Evolutionary conservation across 2,329 filamentous ascomycete species (phyloP).

Genomic region (Tolypocladium capitatum): DNA sequence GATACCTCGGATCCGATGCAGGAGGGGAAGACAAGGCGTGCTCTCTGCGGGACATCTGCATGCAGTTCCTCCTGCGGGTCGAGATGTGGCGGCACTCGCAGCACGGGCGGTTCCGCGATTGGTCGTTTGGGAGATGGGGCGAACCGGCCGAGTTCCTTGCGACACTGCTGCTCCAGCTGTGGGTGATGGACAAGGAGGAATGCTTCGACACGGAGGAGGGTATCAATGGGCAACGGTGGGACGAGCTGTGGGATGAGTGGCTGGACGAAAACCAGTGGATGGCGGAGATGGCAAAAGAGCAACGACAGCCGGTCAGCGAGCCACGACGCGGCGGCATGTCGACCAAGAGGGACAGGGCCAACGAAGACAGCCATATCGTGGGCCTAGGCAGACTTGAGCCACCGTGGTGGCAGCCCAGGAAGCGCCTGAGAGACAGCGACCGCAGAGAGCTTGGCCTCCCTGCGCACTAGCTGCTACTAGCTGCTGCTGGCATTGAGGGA

Average conservation of each 20-base stretch:
- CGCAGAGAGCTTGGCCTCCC: background rate
- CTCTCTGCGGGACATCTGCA: background rate
- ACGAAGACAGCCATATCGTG: background rate
- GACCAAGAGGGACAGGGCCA: background rate
- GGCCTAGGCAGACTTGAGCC: background rate
- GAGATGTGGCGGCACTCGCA: constrained; percentile 12
- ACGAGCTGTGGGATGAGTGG: constrained; percentile 17
- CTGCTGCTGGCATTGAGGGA: background rate
- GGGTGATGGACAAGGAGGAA: background rate
- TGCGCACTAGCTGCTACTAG: background rate
- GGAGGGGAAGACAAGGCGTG: background rate
- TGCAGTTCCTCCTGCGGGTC: constrained; percentile 12
- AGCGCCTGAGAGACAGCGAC: background rate
- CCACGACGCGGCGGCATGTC: background rate
- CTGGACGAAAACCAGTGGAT: constrained; percentile 2
- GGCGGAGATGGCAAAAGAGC: background rate
- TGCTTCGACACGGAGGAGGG: constrained; percentile 5
- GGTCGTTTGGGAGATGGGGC: constrained; percentile 8
- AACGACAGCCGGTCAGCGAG: background rate
- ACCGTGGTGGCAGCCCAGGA: background rate
- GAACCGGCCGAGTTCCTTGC: constrained; percentile 10
- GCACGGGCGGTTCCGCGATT: constrained; percentile 9
- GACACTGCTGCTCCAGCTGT: background rate
- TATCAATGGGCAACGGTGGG: constrained; percentile 5
- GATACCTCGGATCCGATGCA: background rate